phyloP scores from a whole-genome alignment of 1,284 basidiomycete species.

The Fomitopsis schrenkii region DNA sequence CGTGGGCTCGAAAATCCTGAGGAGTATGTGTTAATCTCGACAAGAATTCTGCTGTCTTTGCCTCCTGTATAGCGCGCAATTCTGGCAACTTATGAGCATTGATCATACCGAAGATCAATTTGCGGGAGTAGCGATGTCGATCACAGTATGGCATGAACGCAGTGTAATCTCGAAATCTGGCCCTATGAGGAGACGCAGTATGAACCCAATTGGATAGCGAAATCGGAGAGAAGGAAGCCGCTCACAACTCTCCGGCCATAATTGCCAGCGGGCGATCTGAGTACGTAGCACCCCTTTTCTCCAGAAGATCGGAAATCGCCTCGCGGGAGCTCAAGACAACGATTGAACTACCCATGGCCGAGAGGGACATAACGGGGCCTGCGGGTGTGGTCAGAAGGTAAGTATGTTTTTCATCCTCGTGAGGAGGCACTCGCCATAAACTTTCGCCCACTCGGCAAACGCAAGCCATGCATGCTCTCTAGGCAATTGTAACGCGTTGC shows the following conservation, averaged over 20 bases:
- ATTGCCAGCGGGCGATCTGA: slow-evolving; percentile 1
- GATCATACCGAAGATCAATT: neutral
- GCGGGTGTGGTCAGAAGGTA: no score
- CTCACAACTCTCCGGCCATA: neutral
- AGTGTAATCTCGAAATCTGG: neutral
- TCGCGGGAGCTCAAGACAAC: slow-evolving; percentile 1
- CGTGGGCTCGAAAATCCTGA: neutral
- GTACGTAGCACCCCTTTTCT: slow-evolving; percentile 1
- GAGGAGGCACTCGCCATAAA: neutral
- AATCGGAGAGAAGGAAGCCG: neutral
- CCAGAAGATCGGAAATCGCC: slow-evolving; percentile 2
- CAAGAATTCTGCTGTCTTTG: neutral
- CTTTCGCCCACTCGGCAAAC: slow-evolving; percentile 1
- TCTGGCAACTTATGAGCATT: neutral
- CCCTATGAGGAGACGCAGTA: neutral
- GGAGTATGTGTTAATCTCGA: neutral
- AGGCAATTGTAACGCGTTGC: slow-evolving; percentile 1
- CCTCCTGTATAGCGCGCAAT: neutral
- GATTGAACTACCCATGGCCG: neutral
- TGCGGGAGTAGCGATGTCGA: slow-evolving; percentile 1
- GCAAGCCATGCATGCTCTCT: neutral
- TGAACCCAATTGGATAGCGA: no score
- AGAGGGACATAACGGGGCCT: slow-evolving; percentile 2
- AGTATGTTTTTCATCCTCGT: neutral
- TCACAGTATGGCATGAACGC: neutral